Evolutionary conservation across 106 monocot genomes (phyloP).

Genomic region (Allium fistulosum): DNA sequence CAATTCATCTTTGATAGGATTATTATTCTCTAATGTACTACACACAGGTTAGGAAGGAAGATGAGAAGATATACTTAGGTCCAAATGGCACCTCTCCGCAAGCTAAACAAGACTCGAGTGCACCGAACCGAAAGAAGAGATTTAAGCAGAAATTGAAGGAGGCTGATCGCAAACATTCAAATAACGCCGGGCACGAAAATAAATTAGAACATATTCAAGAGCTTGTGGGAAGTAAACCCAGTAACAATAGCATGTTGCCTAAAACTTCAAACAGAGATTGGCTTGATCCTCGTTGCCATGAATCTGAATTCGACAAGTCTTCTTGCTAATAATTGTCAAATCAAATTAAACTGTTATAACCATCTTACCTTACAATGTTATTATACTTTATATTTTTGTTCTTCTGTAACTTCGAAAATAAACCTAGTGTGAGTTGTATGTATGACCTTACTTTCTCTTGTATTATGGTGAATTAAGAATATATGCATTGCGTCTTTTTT

Average conservation of each 20-base stretch:
- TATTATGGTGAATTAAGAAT: too few relatives aligned
- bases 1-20: background rate
- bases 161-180: conserved; percentile 46
- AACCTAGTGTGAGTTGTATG: too few relatives aligned
- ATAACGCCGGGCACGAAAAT: conserved; percentile 31
- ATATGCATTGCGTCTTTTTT: too few relatives aligned
- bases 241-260: conserved; percentile 5
- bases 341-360: background rate
- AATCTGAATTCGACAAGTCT: conserved; percentile 56
- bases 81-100: conserved; percentile 82
- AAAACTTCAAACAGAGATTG: conserved; percentile 51
- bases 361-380: too few relatives aligned
- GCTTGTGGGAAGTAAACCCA: conserved; percentile 31
- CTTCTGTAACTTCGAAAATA: too few relatives aligned
- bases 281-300: conserved; percentile 88
- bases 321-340: conserved; percentile 13
- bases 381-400: too few relatives aligned
- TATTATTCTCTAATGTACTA: too few relatives aligned
- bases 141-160: conserved; percentile 66
- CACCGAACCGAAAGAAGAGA: conserved; percentile 34
- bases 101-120: conserved; percentile 35
- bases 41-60: conserved; percentile 38
- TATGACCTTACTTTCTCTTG: too few relatives aligned
- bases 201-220: conserved; percentile 43
- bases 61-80: conserved; percentile 73